Percentiles rank a stretch among this genome's conserved stretches.
phyloP scores from a whole-genome alignment of 176 grass and related monocot species.

The Cenchrus purpureus region DNA sequence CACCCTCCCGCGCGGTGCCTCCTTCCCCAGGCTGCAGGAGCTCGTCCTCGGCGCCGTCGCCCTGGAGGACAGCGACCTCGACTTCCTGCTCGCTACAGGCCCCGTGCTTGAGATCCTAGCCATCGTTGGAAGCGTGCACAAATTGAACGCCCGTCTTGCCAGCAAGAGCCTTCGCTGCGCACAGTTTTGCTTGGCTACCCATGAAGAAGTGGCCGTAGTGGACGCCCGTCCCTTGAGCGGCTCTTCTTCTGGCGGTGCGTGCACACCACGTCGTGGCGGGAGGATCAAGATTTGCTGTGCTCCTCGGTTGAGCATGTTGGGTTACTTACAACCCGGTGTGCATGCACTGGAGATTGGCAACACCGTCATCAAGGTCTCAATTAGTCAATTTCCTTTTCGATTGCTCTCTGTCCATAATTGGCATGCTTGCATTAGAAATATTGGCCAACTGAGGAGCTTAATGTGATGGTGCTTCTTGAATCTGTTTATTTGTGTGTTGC shows the following conservation, averaged over 20 bases:
- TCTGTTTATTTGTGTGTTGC: neutral
- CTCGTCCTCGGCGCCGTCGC: neutral
- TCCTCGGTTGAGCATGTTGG: neutral
- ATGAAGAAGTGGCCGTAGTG: conserved; percentile 3
- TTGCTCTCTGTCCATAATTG: neutral
- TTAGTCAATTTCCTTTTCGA: neutral
- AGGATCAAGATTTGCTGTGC: conserved; percentile 34
- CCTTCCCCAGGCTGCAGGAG: neutral
- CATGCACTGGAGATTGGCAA: conserved; percentile 32
- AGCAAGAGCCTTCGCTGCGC: conserved; percentile 34
- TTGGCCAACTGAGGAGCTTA: neutral
- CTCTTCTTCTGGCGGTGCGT: conserved; percentile 13
- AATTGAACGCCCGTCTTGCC: neutral
- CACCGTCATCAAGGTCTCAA: conserved; percentile 20
- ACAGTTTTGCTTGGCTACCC: neutral
- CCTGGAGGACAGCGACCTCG: conserved; percentile 6
- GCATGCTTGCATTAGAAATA: neutral
- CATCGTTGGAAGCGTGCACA: neutral
- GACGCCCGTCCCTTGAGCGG: conserved; percentile 16
- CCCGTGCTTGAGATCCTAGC: conserved; percentile 10
- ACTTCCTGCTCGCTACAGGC: neutral
- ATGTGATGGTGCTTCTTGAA: neutral
- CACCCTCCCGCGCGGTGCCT: neutral
- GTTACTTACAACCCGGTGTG: conserved; percentile 1
- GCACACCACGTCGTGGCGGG: neutral